These are phyloP conservation scores for Monascus ruber DNA, from an alignment of 2,329 filamentous ascomycete species.

Conservation along the genomic window DNA sequence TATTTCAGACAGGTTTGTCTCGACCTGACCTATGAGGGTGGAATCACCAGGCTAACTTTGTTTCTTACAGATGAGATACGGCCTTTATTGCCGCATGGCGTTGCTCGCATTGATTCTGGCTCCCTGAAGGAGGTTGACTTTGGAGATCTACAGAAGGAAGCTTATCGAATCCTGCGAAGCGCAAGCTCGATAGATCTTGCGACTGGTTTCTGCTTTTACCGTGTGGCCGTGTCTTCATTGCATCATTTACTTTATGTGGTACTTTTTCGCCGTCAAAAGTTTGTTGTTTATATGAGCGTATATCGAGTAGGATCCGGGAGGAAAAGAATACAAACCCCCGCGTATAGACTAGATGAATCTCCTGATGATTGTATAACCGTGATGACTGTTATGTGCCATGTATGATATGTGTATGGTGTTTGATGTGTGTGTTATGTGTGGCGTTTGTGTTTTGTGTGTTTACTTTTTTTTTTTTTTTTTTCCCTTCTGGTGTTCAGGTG, in stretches of 20 bases:
- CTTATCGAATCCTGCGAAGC: too few relatives aligned
- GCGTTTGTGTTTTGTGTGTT: slow-evolving; percentile 6
- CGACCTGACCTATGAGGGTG: not conserved
- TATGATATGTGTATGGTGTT: slow-evolving; percentile 14
- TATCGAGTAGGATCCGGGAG: slow-evolving; percentile 19
- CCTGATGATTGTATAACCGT: slow-evolving; percentile 13
- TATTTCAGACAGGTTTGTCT: slow-evolving; percentile 95
- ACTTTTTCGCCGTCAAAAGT: slow-evolving; percentile 15
- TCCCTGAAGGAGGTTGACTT: slow-evolving; percentile 16
- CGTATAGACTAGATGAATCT: slow-evolving; percentile 28
- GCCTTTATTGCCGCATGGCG: slow-evolving; percentile 96
- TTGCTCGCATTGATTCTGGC: slow-evolving; percentile 86
- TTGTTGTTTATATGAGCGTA: slow-evolving; percentile 12
- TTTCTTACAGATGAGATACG: slow-evolving; percentile 73
- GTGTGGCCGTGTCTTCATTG: slow-evolving; percentile 7
- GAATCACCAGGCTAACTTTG: slow-evolving; percentile 17
- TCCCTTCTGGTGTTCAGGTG: not conserved
- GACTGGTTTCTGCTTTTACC: slow-evolving; percentile 8
- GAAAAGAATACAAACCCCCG: slow-evolving; percentile 14
- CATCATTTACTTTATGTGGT: slow-evolving; percentile 5
- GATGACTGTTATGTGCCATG: slow-evolving; percentile 18
- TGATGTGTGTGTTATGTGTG: slow-evolving; percentile 4
- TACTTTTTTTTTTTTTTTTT: slow-evolving; percentile 3
- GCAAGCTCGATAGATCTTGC: not conserved
- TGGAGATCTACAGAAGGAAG: too few relatives aligned